phyloP scores from a whole-genome alignment of 805 yeast genomes.

The Starmerella asiatica region DNA sequence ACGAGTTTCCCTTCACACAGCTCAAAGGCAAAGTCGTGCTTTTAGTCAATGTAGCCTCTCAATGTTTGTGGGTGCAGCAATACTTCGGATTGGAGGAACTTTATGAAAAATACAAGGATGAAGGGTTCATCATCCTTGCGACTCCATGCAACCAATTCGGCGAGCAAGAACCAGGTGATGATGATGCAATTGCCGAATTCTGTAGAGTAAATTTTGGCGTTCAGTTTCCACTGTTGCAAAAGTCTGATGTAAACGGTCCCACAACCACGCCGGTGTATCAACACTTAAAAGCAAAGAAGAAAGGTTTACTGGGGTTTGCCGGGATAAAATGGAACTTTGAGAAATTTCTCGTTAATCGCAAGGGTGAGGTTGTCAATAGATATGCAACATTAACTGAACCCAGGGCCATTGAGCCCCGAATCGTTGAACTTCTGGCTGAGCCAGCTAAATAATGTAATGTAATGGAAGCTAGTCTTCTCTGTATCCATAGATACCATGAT shows the following conservation, averaged over 20 bases:
- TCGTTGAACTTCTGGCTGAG: conserved; percentile 4
- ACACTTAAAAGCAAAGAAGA: conserved; percentile 55
- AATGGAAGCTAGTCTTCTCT: too few relatives aligned
- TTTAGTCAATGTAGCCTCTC: conserved; percentile 78
- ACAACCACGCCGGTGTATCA: conserved; percentile 67
- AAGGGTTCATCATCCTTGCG: conserved; percentile 58
- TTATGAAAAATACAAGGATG: conserved; percentile 47
- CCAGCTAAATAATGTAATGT: neutral
- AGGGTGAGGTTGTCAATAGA: conserved; percentile 48
- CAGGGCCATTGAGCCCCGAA: conserved; percentile 28
- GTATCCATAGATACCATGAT: too few relatives aligned
- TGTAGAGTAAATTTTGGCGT: conserved; percentile 80
- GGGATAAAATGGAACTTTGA: conserved; percentile 73
- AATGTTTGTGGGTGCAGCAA: conserved; percentile 69
- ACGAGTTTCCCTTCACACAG: conserved; percentile 45
- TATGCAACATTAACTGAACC: conserved; percentile 62
- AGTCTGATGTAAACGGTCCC: conserved; percentile 80
- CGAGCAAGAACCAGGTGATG: conserved; percentile 58
- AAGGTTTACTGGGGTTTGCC: conserved; percentile 50
- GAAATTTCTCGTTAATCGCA: conserved; percentile 47
- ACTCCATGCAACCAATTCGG: conserved; percentile 92
- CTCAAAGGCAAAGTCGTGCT: conserved; percentile 70
- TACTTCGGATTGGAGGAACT: conserved; percentile 56
- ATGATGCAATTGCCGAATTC: conserved; percentile 55
- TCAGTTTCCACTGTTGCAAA: conserved; percentile 73